These are phyloP conservation scores for Haplosporangium sp. DNA, from an alignment of 371 early-diverging fungal species.

Conservation along the genomic window DNA sequence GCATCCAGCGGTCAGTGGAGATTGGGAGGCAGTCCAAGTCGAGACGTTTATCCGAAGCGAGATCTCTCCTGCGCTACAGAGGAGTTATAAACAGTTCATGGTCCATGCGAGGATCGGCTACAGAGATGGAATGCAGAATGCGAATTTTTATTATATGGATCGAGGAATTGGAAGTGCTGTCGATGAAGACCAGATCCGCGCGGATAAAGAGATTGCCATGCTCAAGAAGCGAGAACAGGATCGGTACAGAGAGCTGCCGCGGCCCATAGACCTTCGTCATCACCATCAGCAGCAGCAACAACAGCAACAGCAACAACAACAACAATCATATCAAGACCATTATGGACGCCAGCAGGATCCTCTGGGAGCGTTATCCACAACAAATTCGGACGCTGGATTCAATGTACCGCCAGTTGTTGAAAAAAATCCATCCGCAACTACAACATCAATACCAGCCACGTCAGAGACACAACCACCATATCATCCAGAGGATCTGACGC, in stretches of 20 bases:
- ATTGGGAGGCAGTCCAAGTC: conserved; percentile 28
- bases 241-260: not conserved
- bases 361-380: not conserved
- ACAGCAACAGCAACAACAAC: conserved; percentile 9
- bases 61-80: not conserved
- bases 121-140: not conserved
- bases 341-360: not conserved
- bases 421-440: too few relatives aligned
- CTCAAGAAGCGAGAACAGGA: conserved; percentile 4
- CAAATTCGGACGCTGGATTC: not conserved
- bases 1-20: conserved; percentile 14
- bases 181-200: conserved; percentile 8
- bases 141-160: conserved; percentile 1
- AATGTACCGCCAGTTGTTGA: not conserved
- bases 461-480: not conserved
- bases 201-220: conserved; percentile 1
- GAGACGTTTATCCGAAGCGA: conserved; percentile 17
- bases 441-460: not conserved
- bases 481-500: conserved; percentile 9
- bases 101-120: not conserved
- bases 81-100: not conserved
- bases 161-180: conserved; percentile 10
- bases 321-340: not conserved
- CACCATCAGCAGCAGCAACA: conserved; percentile 6
- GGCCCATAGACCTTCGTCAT: not conserved